Evolutionary conservation across 768 basidiomycete species (phyloP), one percentile per base, ranked within the genome.

Genomic region (Pisolithus tinctorius): DNA sequence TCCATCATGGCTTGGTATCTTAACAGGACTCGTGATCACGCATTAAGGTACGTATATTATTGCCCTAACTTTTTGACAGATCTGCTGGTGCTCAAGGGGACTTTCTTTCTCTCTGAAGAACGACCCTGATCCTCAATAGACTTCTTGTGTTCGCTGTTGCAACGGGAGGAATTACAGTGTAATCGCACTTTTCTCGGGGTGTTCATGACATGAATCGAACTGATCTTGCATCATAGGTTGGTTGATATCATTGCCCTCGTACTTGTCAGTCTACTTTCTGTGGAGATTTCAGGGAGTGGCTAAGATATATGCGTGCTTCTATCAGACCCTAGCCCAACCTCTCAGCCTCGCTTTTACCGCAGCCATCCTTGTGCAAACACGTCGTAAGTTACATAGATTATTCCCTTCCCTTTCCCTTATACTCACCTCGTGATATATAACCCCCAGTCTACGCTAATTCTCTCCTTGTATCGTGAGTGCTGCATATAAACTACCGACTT

Each of bases 401-500:
- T 34, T 16, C 11, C 16, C 29, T 13, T 6, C 23, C 30, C 14
- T n/a, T n/a, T 27, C 20, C 47, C 26, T 14, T 26, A n/a, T 30
- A 4, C 14, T 30, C 4, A 31, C 23, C 23, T 44, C 4, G 25
- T 47, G 13, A 8, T 27, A 34, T 26, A n/a, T 14, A n/a, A 17
- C 16, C 7, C n/a, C 23, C 17, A 65, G 64, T 65, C 9, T 65
- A 65, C 9, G 62, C 64, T 42, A 65, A 65, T 48, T 66, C 64
- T 29, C 57, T 65, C 38, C 56, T 65, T 26, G 53, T 60, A 48
- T 65, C 62, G 64, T 66, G 20, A 43, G 59, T 54, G n/a, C 37
- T 1, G n/a, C 25, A 23, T 17, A 5, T 17, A 7, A 7, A 13
- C 6, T 14, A 3, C 9, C 37, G 25, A 20, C 25, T 42, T 41